Evolutionary conservation across 108 stramenopile genomes (phyloP), one percentile per base, ranked within the genome.

Genomic region (Seminavis robusta): DNA sequence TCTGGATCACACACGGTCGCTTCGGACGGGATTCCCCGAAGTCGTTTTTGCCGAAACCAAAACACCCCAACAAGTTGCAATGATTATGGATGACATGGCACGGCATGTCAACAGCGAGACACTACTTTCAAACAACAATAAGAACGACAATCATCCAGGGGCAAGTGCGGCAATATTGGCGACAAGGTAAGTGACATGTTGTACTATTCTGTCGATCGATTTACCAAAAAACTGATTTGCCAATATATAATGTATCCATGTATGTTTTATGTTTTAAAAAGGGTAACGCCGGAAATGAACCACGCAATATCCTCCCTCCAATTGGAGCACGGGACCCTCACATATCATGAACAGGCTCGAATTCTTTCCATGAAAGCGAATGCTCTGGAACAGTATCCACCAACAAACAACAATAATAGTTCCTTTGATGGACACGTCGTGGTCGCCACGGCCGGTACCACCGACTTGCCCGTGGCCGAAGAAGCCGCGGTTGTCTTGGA

Each of bases 381-480:
- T 36, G 41, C 53, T 33, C 36, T 81, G 40, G 11, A 60, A 34
- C 40, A 65, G 25, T 16, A 37, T 39, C 32, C 1, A 11, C 17
- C 30, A 56, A 36, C 17, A 15, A 56, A 40, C 28, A 41, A 24
- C 38, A 24, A 51, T 37, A n/a, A n/a, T 37, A 37, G 15, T 47
- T 26, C 8, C 11, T 47, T 9, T 3, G 29, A 38, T 15, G 49
- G 52, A 39, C 59, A 65, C 1, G 74, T 95, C 13, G 79, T 90
- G 23, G 86, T 94, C 3, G 92, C 84, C 19, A 92, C 89, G 16
- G 95, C 92, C 1, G 95, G 95, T 4, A 94, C 92, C 0, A 92
- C 95, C 9, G 92, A 94, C 59, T 60, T 96, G 6, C 83, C 84
- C 7, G 89, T 92, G 2, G 92, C 92, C 4, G 95, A 94, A 63